Base-by-base conservation (phyloP, 1,284 basidiomycete species). In the Rhizopogon parksii region DNA sequence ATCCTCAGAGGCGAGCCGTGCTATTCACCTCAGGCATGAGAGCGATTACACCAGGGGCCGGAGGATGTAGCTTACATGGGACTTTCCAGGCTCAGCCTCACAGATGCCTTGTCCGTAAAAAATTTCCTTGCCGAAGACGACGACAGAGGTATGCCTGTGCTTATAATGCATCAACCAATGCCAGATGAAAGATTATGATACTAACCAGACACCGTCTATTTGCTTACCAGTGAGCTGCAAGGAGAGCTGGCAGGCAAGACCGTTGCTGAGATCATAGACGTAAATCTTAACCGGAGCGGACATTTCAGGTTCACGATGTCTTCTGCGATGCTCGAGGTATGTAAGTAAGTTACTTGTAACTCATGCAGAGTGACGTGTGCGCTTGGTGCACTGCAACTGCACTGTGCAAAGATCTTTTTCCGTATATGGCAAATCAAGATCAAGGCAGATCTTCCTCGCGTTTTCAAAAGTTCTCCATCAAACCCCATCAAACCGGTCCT, bases 31-130 rank as follows among this genome's bases (percentile, higher is more conserved):
- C 30, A 34, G 24, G 12, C 24, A 25, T 56, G 30, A 50, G 35
- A 12, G 24, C 15, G 0, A 12, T 14, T 11, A 19, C 17, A 24
- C 1, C 14, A 4, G 21, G 21, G 21, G 9, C 27, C 27, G 9
- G 7, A 30, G 7, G 27, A 30, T 9, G 19, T 52, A 46, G 72
- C 83, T 53, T 63, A 88, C 88, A 72, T 91, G 89, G 6, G 91
- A 91, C 57, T 72, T 73, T 11, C 91, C 91, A 0, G 91, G 91
- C 4, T 57, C 56, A 0, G 82, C 77, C 24, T 74, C 73, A 59
- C 61, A 69, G 51, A 96, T 91, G 6, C 93, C 94, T 60, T 85
- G 89, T 1, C 93, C 93, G 64, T 93, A 96, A 61, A 90, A 95
- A 45, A 91, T 74, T 63, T 96, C 94, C 59, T 83, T 83, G 2